A percentile compares a stretch with the other conserved stretches of the same genome.
phyloP scores from a whole-genome alignment of 495 filamentous ascomycete species.

The Staphylotrichum tortipilum region DNA sequence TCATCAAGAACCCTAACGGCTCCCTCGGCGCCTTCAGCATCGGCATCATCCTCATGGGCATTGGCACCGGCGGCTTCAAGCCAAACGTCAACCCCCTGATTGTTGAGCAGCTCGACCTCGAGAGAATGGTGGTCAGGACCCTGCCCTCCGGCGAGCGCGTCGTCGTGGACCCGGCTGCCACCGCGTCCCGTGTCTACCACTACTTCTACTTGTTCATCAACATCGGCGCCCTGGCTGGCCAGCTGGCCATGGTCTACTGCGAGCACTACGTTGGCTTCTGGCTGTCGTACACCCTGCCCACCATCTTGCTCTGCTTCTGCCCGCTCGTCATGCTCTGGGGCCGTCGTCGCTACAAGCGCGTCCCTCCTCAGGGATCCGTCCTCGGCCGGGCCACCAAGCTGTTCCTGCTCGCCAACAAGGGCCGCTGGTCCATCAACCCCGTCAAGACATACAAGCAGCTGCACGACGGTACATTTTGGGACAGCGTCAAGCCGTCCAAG shows the following conservation, averaged over 20 bases:
- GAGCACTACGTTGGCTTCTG: constrained; percentile 73
- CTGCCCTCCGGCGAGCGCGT: constrained; percentile 51
- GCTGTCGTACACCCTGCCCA: constrained; percentile 58
- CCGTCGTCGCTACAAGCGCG: constrained; percentile 49
- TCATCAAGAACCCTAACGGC: constrained; percentile 46
- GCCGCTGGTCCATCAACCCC: constrained; percentile 52
- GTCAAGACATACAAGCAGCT: constrained; percentile 46
- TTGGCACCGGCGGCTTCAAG: constrained; percentile 60
- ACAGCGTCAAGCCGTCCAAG: constrained; percentile 55
- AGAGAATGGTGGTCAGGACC: constrained; percentile 34
- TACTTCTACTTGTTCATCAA: constrained; percentile 68
- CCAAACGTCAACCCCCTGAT: constrained; percentile 55
- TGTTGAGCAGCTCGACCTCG: constrained; percentile 43
- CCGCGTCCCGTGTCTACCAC: constrained; percentile 51
- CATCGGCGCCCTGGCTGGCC: constrained; percentile 49
- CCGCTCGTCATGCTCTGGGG: constrained; percentile 56
- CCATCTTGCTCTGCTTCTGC: constrained; percentile 47
- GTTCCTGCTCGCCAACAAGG: constrained; percentile 51
- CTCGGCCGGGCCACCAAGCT: constrained; percentile 50
- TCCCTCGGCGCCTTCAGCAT: constrained; percentile 52
- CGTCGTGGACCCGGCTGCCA: constrained; percentile 61
- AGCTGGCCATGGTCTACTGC: constrained; percentile 51
- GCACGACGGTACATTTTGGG: constrained; percentile 52
- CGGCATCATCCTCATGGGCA: constrained; percentile 57
- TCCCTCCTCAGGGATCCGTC: constrained; percentile 55